Conservation (phyloP, 2,329 filamentous ascomycete genomes). For the Dactylellina haptotyla region DNA sequence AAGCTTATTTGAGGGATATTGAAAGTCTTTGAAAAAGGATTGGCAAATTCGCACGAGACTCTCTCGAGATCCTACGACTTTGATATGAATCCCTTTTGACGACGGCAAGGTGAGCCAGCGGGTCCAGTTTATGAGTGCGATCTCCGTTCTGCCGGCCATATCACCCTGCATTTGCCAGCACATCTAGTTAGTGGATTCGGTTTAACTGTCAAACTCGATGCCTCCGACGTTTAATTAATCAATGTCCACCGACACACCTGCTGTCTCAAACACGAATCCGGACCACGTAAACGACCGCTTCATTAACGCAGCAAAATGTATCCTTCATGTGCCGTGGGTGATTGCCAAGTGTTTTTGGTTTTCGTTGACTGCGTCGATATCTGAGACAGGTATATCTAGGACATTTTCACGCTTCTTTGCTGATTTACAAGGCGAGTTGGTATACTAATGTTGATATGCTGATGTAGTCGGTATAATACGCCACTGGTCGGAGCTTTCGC, state of each 20-base stretch:
- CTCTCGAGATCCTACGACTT: no score
- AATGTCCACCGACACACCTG: slow-evolving; percentile 39
- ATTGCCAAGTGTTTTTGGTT: slow-evolving; percentile 9
- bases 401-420: background rate
- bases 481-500: slow-evolving; percentile 20
- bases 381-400: slow-evolving; percentile 18
- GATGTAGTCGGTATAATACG: slow-evolving; percentile 31
- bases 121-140: background rate
- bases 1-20: slow-evolving; percentile 31
- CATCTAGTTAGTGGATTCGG: slow-evolving; percentile 5
- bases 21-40: background rate
- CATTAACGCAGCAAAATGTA: slow-evolving; percentile 8
- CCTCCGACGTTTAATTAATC: slow-evolving; percentile 8
- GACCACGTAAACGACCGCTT: slow-evolving; percentile 19
- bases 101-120: background rate
- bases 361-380: slow-evolving; percentile 4
- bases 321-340: slow-evolving; percentile 20
- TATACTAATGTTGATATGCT: background rate
- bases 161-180: slow-evolving; percentile 49
- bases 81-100: background rate
- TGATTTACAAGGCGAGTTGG: background rate
- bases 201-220: background rate
- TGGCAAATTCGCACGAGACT: background rate
- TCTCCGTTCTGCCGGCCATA: slow-evolving; percentile 18
- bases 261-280: slow-evolving; percentile 5